Evolutionary conservation across 1,284 basidiomycete species (phyloP).

Genomic region (Trametes pubescens): DNA sequence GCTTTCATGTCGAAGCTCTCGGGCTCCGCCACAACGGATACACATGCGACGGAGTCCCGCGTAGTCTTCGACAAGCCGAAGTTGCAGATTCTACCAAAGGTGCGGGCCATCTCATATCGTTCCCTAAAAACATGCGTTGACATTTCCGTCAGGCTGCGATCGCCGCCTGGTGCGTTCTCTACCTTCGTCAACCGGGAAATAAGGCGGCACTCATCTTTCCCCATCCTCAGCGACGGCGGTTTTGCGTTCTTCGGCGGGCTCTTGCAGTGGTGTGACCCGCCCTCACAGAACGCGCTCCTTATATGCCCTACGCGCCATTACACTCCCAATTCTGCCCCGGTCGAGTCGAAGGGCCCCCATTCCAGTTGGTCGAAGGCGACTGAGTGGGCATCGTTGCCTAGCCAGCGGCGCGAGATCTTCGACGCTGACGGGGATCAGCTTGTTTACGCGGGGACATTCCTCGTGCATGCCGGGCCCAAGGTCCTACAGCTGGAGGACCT

Average conservation of each 20-base stretch:
- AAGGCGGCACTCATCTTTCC: too few species aligned
- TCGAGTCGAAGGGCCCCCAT: neutral
- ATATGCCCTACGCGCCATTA: constrained; percentile 21
- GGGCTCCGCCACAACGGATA: neutral
- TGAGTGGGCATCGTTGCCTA: constrained; percentile 18
- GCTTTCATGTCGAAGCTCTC: constrained; percentile 16
- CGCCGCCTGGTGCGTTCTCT: constrained; percentile 19
- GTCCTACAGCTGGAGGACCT: neutral
- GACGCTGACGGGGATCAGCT: constrained; percentile 21
- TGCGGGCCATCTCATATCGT: neutral
- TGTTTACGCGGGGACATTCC: constrained; percentile 26
- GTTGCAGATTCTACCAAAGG: constrained; percentile 25
- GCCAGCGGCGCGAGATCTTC: constrained; percentile 27
- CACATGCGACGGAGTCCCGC: neutral
- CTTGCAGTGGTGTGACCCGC: constrained; percentile 14
- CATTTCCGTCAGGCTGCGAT: constrained; percentile 7
- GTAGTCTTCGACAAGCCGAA: constrained; percentile 20
- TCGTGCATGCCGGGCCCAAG: constrained; percentile 24
- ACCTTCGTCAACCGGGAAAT: too few species aligned
- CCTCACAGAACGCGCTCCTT: constrained; percentile 25
- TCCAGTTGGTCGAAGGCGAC: constrained; percentile 8
- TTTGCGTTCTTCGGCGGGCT: constrained; percentile 21
- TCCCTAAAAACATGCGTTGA: neutral
- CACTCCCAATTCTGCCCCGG: neutral
- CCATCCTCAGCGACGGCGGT: constrained; percentile 15